Evolutionary conservation across 768 basidiomycete species (phyloP), one percentile per base, ranked within the genome.

Genomic region (Amanita polypyramis): DNA sequence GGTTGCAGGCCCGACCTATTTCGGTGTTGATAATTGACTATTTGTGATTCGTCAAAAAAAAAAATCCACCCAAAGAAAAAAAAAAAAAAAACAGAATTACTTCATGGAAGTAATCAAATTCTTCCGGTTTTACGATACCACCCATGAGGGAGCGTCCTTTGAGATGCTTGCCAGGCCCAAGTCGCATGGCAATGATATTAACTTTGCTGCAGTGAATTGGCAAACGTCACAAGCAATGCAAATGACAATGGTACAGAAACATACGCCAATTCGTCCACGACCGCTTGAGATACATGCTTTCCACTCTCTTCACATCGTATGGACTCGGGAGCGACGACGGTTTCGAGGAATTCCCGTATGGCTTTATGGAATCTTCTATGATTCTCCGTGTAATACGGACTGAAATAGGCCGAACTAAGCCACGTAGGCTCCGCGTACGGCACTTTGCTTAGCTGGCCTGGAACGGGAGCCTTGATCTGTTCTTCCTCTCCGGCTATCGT

Each of bases 51-150:
- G 41, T 47, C 14, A 51, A 29, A 20, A 25, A 29, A 20, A 25
- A 39, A 27, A 35, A 21, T 12, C 10, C 5, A 15, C 21, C 43
- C 38, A 3, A 7, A 33, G n/a, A 27, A 35, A n/a, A 21, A 35
- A 11, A 3, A 7, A 33, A 14, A 27, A 35, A n/a, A 21, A 35
- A 11, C 5, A 10, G 29, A 56, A 9, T 39, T 48, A 82, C 85
- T 70, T 90, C 94, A 58, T 96, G 85, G 73, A 98, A 98, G 59
- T 94, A 93, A 62, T 96, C 89, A 56, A 86, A 97, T 55, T 93
- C 83, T 58, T 89, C 87, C 3, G 85, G 80, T 43, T 77, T 77
- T 38, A 89, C 74, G 15, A 79, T 63, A 9, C 90, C 91, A 21
- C 79, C 84, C 65, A 92, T 79, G 1, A 96, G 65, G 9, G 69